Percentiles rank a stretch among this genome's conserved stretches.
phyloP scores from a whole-genome alignment of 2,329 filamentous ascomycete genomes.

The Xylariaceae sp. region DNA sequence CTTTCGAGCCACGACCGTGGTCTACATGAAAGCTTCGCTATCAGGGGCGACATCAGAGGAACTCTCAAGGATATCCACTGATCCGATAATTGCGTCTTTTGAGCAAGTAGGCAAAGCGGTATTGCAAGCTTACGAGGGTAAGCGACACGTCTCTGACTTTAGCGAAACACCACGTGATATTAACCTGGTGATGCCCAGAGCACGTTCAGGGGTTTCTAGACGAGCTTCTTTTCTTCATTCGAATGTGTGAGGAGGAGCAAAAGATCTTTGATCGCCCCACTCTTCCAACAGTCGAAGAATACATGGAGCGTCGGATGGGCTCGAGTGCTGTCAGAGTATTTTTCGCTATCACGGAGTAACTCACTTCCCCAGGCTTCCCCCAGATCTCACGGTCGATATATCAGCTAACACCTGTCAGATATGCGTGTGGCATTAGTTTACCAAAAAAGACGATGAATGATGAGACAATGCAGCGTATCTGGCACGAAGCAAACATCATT shows the following conservation, averaged over 20 bases:
- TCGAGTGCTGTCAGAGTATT: constrained; percentile 1
- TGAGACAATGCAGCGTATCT: constrained; percentile 1
- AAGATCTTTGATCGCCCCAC: neutral
- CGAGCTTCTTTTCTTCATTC: neutral
- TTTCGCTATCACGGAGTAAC: constrained; percentile 1
- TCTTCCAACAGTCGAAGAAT: constrained; percentile 1
- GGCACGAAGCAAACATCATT: constrained; percentile 8
- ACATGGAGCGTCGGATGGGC: constrained; percentile 2
- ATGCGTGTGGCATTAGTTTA: neutral
- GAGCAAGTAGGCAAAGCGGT: neutral
- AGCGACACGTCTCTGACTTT: neutral
- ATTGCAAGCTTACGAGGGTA: neutral
- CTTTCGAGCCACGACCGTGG: neutral
- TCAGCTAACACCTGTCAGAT: too few species aligned
- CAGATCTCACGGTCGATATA: too few species aligned
- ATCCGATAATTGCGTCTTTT: neutral
- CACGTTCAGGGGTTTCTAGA: neutral
- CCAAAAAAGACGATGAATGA: neutral
- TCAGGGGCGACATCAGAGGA: too few species aligned
- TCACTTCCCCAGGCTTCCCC: neutral
- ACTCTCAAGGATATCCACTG: too few species aligned
- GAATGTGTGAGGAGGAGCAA: constrained; percentile 7
- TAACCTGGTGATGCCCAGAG: neutral
- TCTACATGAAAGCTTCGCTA: neutral
- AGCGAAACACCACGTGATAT: neutral